Evolutionary conservation across 2,329 filamentous ascomycete species (phyloP).

Genomic region (Pseudomassariella vexata): DNA sequence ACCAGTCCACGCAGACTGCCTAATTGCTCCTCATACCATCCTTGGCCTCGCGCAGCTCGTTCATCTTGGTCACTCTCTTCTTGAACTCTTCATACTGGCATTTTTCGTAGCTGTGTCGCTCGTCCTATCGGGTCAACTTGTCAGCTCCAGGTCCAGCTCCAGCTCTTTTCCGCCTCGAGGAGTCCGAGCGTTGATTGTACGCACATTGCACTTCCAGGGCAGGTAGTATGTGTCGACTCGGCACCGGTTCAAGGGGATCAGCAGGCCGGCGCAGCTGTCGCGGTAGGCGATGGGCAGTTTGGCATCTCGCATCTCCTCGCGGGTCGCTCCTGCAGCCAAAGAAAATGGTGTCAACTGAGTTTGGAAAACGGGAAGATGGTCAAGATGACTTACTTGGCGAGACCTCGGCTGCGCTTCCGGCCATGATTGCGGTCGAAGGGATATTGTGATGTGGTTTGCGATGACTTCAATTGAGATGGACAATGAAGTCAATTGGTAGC

Average conservation of each 20-base stretch:
- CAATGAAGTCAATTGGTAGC: no score
- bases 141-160: slow-evolving; percentile 4
- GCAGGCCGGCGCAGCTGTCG: slow-evolving; percentile 89
- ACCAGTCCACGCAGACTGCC: neutral
- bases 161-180: slow-evolving; percentile 1
- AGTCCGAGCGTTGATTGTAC: no score
- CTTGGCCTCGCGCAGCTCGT: slow-evolving; percentile 86
- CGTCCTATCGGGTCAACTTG: slow-evolving; percentile 54
- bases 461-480: no score
- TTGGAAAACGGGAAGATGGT: neutral
- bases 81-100: slow-evolving; percentile 99
- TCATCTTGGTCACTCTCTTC: slow-evolving; percentile 97
- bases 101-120: slow-evolving; percentile 97
- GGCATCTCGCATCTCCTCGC: slow-evolving; percentile 91
- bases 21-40: slow-evolving; percentile 80
- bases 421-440: slow-evolving; percentile 9
- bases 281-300: slow-evolving; percentile 84
- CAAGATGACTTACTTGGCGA: slow-evolving; percentile 19
- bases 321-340: slow-evolving; percentile 58
- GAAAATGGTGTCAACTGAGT: neutral
- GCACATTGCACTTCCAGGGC: slow-evolving; percentile 96
- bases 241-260: slow-evolving; percentile 95
- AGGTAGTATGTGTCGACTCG: slow-evolving; percentile 87
- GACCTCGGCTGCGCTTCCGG: slow-evolving; percentile 18
- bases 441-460: no score